These are phyloP conservation scores for Podochytrium sp. DNA, from an alignment of 192 early-diverging fungal species.

Conservation along the genomic window DNA sequence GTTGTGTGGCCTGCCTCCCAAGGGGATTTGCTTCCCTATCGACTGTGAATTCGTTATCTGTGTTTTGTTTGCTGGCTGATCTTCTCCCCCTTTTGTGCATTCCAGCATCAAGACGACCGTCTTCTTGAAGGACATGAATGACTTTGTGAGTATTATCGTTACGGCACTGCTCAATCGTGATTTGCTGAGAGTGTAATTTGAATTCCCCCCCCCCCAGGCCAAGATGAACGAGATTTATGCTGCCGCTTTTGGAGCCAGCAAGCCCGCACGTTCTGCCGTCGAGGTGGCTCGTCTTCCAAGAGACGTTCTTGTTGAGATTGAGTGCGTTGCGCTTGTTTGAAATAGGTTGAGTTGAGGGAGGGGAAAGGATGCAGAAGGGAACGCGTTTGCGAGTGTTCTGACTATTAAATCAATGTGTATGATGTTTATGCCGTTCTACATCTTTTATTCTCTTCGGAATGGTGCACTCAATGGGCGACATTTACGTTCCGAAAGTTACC, in stretches of 20 bases:
- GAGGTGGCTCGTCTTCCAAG: conserved; percentile 91
- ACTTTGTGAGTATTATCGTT: conserved; percentile 61
- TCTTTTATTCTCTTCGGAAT: too few relatives aligned
- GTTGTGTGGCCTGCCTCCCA: too few relatives aligned
- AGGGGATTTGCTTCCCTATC: too few relatives aligned
- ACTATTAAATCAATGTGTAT: too few relatives aligned
- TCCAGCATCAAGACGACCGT: conserved; percentile 89
- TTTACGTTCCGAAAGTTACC: too few relatives aligned
- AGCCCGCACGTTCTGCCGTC: conserved; percentile 67
- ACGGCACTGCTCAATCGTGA: background rate
- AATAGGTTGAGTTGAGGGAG: too few relatives aligned
- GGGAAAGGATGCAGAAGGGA: too few relatives aligned
- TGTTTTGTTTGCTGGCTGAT: background rate
- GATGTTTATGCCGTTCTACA: too few relatives aligned
- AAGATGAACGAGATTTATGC: conserved; percentile 89
- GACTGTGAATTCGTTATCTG: too few relatives aligned
- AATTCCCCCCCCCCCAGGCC: background rate
- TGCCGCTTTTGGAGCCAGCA: conserved; percentile 57
- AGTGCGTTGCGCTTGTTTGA: conserved; percentile 79
- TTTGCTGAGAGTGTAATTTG: background rate
- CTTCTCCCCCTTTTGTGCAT: background rate
- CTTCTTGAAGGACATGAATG: conserved; percentile 84
- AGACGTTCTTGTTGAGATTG: conserved; percentile 92
- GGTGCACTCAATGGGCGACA: too few relatives aligned
- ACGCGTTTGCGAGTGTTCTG: too few relatives aligned